Evolutionary conservation across 1,284 basidiomycete genomes (phyloP).

Genomic region (Trichosporon coremiiforme): DNA sequence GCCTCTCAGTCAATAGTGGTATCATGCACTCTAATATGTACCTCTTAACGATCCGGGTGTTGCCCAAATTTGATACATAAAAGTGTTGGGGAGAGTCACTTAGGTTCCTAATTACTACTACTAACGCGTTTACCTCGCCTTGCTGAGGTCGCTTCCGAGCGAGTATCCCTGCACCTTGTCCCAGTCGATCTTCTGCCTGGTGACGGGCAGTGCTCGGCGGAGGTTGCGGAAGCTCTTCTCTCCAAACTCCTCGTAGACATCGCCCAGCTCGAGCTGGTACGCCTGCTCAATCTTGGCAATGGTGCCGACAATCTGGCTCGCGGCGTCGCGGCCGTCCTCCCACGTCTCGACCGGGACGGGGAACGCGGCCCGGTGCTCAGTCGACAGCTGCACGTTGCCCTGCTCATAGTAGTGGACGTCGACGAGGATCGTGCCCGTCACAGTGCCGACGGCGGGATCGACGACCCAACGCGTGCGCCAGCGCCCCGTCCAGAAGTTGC

Average conservation of each 20-base stretch:
- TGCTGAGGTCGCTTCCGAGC: conserved; percentile 75
- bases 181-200: conserved; percentile 92
- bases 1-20: background rate
- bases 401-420: conserved; percentile 96
- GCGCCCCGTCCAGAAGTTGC: conserved; percentile 89
- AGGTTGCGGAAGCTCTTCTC: conserved; percentile 86
- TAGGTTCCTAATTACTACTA: background rate
- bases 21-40: conserved; percentile 13
- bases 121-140: conserved; percentile 31
- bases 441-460: conserved; percentile 49
- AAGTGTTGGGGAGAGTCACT: background rate
- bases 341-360: conserved; percentile 63
- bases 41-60: background rate
- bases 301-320: conserved; percentile 67
- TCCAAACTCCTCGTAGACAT: conserved; percentile 79
- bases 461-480: conserved; percentile 69
- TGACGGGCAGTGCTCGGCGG: conserved; percentile 82
- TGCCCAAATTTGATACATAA: conserved; percentile 9
- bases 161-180: conserved; percentile 85
- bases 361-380: conserved; percentile 69
- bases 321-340: conserved; percentile 58
- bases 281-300: conserved; percentile 76
- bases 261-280: conserved; percentile 77
- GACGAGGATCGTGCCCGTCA: conserved; percentile 66
- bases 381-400: conserved; percentile 88